Percentiles rank a stretch among this genome's conserved stretches.
Evolutionary conservation across 352 stramenopile genomes (phyloP).

Genomic region (Phytophthora citrophthora): DNA sequence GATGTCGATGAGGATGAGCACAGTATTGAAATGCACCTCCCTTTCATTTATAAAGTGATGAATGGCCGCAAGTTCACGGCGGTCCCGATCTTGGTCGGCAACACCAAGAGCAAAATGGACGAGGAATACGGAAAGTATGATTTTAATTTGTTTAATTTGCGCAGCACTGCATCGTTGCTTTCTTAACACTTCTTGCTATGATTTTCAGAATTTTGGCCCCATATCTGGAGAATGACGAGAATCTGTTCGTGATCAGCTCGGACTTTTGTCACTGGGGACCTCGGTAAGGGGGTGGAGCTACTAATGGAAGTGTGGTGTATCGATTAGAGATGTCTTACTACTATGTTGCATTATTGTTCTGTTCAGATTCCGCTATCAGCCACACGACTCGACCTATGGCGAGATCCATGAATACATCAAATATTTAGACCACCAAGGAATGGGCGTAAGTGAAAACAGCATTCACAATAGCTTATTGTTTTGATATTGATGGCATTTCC

Average conservation of each 20-base stretch:
- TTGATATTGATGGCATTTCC: neutral
- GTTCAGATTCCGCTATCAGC: constrained; percentile 91
- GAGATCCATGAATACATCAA: constrained; percentile 96
- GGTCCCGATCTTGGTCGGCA: constrained; percentile 96
- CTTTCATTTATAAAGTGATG: constrained; percentile 93
- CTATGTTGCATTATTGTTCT: neutral
- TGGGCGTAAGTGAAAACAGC: constrained; percentile 44
- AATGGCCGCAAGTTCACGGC: constrained; percentile 83
- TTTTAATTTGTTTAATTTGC: neutral
- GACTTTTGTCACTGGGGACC: constrained; percentile 98
- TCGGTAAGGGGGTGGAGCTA: constrained; percentile 39
- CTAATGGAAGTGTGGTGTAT: neutral
- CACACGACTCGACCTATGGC: constrained; percentile 81
- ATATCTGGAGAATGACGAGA: constrained; percentile 91
- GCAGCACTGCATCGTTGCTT: neutral
- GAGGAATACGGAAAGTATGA: constrained; percentile 83
- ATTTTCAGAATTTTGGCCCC: constrained; percentile 84
- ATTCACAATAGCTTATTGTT: neutral
- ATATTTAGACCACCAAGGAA: constrained; percentile 93
- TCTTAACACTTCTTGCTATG: neutral
- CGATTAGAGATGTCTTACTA: neutral
- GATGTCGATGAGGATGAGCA: constrained; percentile 96
- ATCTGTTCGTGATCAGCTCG: constrained; percentile 96
- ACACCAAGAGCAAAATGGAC: constrained; percentile 87
- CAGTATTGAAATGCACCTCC: constrained; percentile 98